Base-by-base conservation (phyloP, 768 basidiomycete species). In the Tephrocybe rancida region DNA sequence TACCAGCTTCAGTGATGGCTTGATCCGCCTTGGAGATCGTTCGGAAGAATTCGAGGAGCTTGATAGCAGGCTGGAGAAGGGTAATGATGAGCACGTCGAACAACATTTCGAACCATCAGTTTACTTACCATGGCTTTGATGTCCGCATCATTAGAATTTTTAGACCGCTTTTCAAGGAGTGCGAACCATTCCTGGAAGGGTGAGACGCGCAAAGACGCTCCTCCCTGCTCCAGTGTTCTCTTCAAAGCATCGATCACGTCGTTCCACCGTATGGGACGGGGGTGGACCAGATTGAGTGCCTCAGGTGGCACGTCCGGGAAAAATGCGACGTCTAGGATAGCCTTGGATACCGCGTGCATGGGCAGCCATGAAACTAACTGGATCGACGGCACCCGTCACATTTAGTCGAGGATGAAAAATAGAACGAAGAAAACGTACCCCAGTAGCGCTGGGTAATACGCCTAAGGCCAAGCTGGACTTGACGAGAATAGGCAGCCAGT, bases 401-500 rank as follows among this genome's bases (percentile, higher is more conserved):
- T 10, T 35, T 30, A 47, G 32, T 25, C n/a, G 2, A 6, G 13
- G 30, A 13, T 18, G 19, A 16, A 4, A 8, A 30, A 16, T 13
- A 16, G 3, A 24, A 16, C 11, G 13, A n/a, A 11, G 19, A 38
- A 5, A 5, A 14, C 13, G 5, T 61, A n/a, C n/a, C n/a, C n/a
- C n/a, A 1, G 58, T 48, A 0, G 66, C 61, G n/a, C 55, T 50
- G 6, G 72, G 70, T 5, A 74, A 50, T 14, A 52, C 57, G 44
- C 67, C 67, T 8, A 72, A 48, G 38, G 50, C 49, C 47, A 67
- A n/a, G 42, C 70, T 69, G 0, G 71, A 68, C 48, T 73, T 67
- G 14, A 76, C 66, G 3, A 81, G 61, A 32, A 71, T 67, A 14
- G 80, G 78, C 25, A 81, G 58, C 81, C 80, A 82, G 43, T 81